A percentile compares a stretch with the other conserved stretches of the same genome.
Evolutionary conservation across 2,329 filamentous ascomycete species (phyloP).

Genomic region (Ambrosiella beaveri): DNA sequence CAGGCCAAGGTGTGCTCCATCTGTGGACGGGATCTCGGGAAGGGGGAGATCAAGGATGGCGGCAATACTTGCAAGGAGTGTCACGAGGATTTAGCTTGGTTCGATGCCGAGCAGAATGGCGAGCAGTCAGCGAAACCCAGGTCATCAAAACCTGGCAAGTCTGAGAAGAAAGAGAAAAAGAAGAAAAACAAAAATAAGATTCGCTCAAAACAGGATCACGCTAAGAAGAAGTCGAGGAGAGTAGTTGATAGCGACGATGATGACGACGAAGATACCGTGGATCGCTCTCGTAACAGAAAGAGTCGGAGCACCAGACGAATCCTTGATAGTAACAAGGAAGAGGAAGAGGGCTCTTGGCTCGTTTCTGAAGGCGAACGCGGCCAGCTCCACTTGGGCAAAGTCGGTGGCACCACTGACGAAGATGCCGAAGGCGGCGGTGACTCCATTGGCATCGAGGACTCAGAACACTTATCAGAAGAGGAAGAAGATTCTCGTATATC

Average conservation of each 20-base stretch:
- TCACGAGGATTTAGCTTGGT: conserved; percentile 51
- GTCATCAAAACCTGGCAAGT: conserved; percentile 19
- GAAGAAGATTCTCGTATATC: conserved; percentile 37
- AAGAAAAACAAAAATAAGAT: conserved; percentile 7
- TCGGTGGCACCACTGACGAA: conserved; percentile 74
- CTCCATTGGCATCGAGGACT: conserved; percentile 56
- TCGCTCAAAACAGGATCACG: conserved; percentile 6
- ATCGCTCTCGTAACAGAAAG: conserved; percentile 14
- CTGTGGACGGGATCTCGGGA: conserved; percentile 52
- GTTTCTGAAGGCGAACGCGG: conserved; percentile 51
- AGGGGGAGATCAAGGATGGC: conserved; percentile 25
- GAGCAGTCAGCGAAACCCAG: conserved; percentile 23
- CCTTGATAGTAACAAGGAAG: conserved; percentile 49
- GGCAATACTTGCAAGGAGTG: conserved; percentile 54
- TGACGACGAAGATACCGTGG: conserved; percentile 15
- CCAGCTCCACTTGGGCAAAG: conserved; percentile 47
- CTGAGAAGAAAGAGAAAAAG: conserved; percentile 15
- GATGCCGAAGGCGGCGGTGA: conserved; percentile 77
- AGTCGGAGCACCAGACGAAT: conserved; percentile 37
- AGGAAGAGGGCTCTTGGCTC: conserved; percentile 63
- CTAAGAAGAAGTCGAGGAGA: conserved; percentile 21
- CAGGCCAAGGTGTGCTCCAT: conserved; percentile 65
- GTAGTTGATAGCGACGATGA: conserved; percentile 17
- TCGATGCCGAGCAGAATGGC: conserved; percentile 31
- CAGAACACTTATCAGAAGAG: conserved; percentile 36